A percentile compares a stretch with the other conserved stretches of the same genome.
Conservation (phyloP, 2,329 filamentous ascomycete genomes). For the Coniochaeta prunicola region DNA sequence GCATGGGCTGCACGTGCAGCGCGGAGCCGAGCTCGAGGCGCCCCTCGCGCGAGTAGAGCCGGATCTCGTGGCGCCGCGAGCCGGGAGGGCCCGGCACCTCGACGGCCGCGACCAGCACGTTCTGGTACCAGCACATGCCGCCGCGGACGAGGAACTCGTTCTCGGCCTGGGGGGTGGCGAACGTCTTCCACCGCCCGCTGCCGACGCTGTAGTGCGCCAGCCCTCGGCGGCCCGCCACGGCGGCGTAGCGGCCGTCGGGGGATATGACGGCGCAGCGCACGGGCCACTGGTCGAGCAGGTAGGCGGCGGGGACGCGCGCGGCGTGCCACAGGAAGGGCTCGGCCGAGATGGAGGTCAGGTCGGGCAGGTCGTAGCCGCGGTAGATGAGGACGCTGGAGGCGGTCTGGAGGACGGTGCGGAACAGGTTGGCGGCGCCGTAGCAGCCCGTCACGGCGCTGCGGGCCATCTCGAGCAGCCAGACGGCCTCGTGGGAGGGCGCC, state of each 20-base stretch:
- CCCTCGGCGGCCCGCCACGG: slow-evolving; percentile 87
- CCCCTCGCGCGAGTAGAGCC: slow-evolving; percentile 86
- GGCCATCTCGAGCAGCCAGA: slow-evolving; percentile 89
- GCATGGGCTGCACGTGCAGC: slow-evolving; percentile 70
- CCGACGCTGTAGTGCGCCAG: slow-evolving; percentile 93
- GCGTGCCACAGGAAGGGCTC: slow-evolving; percentile 96
- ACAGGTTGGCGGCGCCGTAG: slow-evolving; percentile 85
- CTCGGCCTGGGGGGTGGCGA: slow-evolving; percentile 72
- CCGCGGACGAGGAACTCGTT: slow-evolving; percentile 89
- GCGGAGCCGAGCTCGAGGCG: slow-evolving; percentile 65
- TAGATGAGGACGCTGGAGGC: slow-evolving; percentile 87
- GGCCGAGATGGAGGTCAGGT: slow-evolving; percentile 84
- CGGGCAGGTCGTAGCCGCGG: slow-evolving; percentile 83
- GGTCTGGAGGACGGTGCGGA: slow-evolving; percentile 81
- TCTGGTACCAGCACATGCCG: slow-evolving; percentile 98
- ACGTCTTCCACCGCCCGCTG: slow-evolving; percentile 93
- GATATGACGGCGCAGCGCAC: slow-evolving; percentile 83
- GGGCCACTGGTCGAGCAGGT: slow-evolving; percentile 89
- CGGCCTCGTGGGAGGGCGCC: slow-evolving; percentile 61
- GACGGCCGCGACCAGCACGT: slow-evolving; percentile 89
- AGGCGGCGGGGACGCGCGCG: slow-evolving; percentile 74
- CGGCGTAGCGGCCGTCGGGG: slow-evolving; percentile 86
- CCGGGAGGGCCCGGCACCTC: too few species aligned
- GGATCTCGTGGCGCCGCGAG: slow-evolving; percentile 66
- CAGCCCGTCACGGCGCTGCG: slow-evolving; percentile 89